Conservation (phyloP, 371 early-diverging fungal species). For the Ecytonucleospora hepatopenaei region DNA sequence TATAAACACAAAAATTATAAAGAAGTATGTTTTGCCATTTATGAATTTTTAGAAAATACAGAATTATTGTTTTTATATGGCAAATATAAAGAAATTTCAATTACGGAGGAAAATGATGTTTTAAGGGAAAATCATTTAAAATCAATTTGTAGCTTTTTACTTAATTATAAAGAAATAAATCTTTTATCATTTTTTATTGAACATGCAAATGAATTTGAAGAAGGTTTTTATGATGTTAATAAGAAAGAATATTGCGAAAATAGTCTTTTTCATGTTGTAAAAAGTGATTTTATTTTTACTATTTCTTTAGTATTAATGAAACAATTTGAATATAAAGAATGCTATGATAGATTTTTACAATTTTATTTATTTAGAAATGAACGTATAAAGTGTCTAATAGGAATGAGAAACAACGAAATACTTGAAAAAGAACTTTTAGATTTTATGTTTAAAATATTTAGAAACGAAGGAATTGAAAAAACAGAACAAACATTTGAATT, state of each 20-base stretch:
- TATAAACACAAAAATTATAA: neutral
- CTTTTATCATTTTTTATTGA: neutral
- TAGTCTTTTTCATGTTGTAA: neutral
- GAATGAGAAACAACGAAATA: conserved; percentile 14
- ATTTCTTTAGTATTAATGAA: conserved; percentile 4
- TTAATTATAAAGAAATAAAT: neutral
- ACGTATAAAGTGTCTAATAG: conserved; percentile 29
- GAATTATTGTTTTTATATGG: conserved; percentile 19
- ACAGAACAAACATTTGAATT: too few relatives aligned
- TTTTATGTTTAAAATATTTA: conserved; percentile 6
- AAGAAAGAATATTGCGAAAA: neutral
- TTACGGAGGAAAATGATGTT: conserved; percentile 6
- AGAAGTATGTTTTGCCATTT: neutral
- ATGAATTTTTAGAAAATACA: neutral
- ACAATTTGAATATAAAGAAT: neutral
- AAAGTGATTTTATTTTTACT: neutral
- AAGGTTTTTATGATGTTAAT: neutral
- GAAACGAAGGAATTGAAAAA: neutral
- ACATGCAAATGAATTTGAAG: neutral
- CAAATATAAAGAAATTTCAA: conserved; percentile 17
- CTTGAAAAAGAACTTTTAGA: conserved; percentile 9
- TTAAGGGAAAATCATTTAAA: conserved; percentile 13
- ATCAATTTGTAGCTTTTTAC: conserved; percentile 4
- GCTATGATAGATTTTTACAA: conserved; percentile 2
- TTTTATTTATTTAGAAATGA: neutral